These are phyloP conservation scores for Waltiozyma solani DNA, from an alignment of 1,139 yeast species.

Conservation along the genomic window DNA sequence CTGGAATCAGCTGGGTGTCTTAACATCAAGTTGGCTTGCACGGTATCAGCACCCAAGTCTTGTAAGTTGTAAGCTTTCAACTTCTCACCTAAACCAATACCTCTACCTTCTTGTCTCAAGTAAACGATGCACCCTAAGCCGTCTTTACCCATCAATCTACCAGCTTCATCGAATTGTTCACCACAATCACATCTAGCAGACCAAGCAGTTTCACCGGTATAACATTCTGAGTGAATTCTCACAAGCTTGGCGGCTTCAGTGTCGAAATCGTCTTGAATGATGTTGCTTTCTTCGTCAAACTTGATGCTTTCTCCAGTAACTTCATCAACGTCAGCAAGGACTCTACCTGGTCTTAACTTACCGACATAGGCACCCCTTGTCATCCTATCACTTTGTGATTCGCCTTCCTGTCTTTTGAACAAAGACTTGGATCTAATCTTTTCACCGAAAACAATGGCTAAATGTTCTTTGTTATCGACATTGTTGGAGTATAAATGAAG, in stretches of 20 bases:
- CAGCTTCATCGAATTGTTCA: conserved; percentile 97
- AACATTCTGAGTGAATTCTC: conserved; percentile 94
- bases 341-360: conserved; percentile 76
- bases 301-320: conserved; percentile 29
- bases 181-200: conserved; percentile 98
- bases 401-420: conserved; percentile 51
- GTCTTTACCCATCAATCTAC: conserved; percentile 73
- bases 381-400: conserved; percentile 89
- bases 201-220: conserved; percentile 99
- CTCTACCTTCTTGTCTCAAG: conserved; percentile 95
- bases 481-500: conserved; percentile 82
- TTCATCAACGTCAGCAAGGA: conserved; percentile 53
- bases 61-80: conserved; percentile 94
- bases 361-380: conserved; percentile 96
- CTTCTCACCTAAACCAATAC: conserved; percentile 95
- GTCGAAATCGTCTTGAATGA: conserved; percentile 33
- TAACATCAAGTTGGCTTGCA: conserved; percentile 84
- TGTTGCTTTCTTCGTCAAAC: conserved; percentile 42
- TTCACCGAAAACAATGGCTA: conserved; percentile 96
- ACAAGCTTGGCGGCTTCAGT: conserved; percentile 38
- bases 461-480: conserved; percentile 84
- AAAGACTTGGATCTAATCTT: conserved; percentile 72
- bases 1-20: conserved; percentile 97
- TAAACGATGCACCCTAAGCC: conserved; percentile 95
- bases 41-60: conserved; percentile 97